phyloP scores from a whole-genome alignment of 2,329 filamentous ascomycete genomes.

The Fonsecaea nubica region DNA sequence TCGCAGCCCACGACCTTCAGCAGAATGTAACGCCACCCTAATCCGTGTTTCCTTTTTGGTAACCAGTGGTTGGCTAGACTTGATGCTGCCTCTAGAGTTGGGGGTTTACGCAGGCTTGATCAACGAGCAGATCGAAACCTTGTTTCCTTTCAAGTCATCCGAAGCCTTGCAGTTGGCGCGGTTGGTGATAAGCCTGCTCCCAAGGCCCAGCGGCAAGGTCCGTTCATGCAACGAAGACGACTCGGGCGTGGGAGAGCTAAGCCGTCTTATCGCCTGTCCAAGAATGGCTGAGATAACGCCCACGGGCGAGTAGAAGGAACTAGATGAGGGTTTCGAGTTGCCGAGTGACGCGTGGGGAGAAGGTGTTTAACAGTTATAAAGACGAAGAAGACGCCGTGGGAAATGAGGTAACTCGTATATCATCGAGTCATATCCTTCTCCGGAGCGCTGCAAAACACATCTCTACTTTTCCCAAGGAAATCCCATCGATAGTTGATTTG shows the following conservation, averaged over 20 bases:
- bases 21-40: neutral
- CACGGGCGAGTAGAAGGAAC: neutral
- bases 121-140: neutral
- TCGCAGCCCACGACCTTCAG: neutral
- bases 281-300: constrained; percentile 20
- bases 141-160: constrained; percentile 11
- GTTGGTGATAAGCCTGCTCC: constrained; percentile 15
- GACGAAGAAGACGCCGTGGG: neutral
- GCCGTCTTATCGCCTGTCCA: constrained; percentile 10
- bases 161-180: constrained; percentile 21
- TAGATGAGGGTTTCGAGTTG: neutral
- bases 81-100: neutral
- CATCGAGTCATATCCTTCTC: neutral
- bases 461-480: neutral
- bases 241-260: neutral
- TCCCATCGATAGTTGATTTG: neutral
- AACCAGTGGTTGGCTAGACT: neutral
- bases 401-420: too few species aligned
- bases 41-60: neutral
- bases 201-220: neutral
- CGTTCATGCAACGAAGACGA: neutral
- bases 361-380: constrained; percentile 13
- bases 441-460: neutral
- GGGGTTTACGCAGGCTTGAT: neutral
- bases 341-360: constrained; percentile 10